Base-by-base conservation (phyloP, 106 monocot species). In the Phalaenopsis aphrodite region DNA sequence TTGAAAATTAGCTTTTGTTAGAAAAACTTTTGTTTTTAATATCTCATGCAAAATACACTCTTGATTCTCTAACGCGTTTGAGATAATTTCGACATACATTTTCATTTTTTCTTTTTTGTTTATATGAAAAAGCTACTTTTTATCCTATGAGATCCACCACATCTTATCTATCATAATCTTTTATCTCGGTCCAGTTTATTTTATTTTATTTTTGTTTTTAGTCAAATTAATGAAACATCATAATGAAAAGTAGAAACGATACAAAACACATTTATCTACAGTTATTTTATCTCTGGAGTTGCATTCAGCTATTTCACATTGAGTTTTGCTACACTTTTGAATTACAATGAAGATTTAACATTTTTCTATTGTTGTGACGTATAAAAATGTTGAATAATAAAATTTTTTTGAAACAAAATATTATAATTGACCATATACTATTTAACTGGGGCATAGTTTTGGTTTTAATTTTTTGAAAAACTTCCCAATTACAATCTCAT, bases 11-110 rank as follows among this genome's bases (percentile, higher is more conserved):
- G 85, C 15, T 3, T 79, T 38, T 84, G 85, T 83, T 77, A 81
- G 76, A 88, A 82, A 74, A 88, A 88, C 93, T 93, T 96, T 86
- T 42, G n/a, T 45, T 39, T 42, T 74, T 42, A 74, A 71, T 8
- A 42, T 74, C 42, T 74, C 43, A 74, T 43, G 17, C 21, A 17
- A 43, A 43, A 5, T 18, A 0, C 69, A 69, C 38, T 69, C 15
- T 39, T 65, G 24, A 69, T 36, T 11, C 9, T 39, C 39, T 69
- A 11, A 41, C 2, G 39, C 4, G 38, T 39, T 38, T 69, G 30
- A 30, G 30, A 30, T 30, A 30, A 30, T 30, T 0, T 30, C 10
- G 9, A 69, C 64, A 8, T 10, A 65, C 71, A 14, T 41, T 30
- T 30, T 3, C 42, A 30, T 43, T 74, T 42, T 74, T 19, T 5